Evolutionary conservation across 345 rosid genomes (phyloP), one percentile per base, ranked within the genome.

Genomic region (Balakata baccata): DNA sequence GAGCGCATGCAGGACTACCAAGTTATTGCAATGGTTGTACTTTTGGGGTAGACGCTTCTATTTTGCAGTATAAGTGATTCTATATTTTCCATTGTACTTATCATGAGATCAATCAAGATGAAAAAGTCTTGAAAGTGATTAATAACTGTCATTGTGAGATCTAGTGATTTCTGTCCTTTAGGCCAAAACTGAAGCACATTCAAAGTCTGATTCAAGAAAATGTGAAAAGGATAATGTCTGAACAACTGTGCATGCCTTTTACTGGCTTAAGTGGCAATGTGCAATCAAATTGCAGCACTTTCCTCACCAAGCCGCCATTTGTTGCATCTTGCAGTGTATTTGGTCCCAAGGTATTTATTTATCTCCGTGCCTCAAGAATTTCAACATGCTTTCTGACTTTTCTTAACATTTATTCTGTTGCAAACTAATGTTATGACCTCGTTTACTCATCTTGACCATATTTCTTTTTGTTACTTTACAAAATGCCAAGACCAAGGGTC

Each of bases 311-410:
- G 73, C 97, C 90, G 37, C 67, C 81, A 23, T 82, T 94, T 69
- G 64, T 92, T 70, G 98, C 95, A 66, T 94, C 97, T 18, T 89
- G 98, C 79, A 92, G 98, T 65, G 67, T 64, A 68, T 90, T 94
- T 62, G 97, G 98, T 70, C 89, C 88, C 54, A 83, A 92, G 97
- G 99, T 89, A 83, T 60, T 71, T 52, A 29, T 22, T 45, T 22
- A 51, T 73, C 51, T 25, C 56, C 13, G 49, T 50, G 14, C 13
- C 50, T 34, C 17, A 39, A 46, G 34, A 2, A 22, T 23, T 6
- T 17, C 12, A 63, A 17, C 66, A 38, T 37, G 66, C 22, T 7
- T 39, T 63, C 22, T 63, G 3, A 37, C 3, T 3, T 16, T 62
- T 1, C 16, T 37, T 7, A 52, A 52, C 69, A 16, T n/a, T 52